phyloP scores from a whole-genome alignment of 768 basidiomycete genomes.

The Exidia glandulosa region DNA sequence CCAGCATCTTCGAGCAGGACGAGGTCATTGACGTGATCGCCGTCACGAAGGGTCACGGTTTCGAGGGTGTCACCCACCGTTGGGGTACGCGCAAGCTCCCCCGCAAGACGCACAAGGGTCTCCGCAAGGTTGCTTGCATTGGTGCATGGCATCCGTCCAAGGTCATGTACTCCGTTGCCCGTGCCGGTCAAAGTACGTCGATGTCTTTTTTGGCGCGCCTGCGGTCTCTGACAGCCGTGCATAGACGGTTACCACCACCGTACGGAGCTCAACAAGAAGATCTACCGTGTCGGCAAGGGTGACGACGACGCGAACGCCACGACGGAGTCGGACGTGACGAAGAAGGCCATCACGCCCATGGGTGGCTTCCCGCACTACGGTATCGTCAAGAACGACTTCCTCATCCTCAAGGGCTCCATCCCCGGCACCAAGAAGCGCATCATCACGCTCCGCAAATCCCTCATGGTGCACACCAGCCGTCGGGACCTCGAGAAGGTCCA shows the following conservation, averaged over 20 bases:
- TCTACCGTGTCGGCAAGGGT: slow-evolving; percentile 86
- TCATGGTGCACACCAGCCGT: slow-evolving; percentile 93
- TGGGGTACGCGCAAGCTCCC: slow-evolving; percentile 99
- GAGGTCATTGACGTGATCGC: slow-evolving; percentile 95
- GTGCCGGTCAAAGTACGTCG: slow-evolving; percentile 95
- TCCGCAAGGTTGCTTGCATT: slow-evolving; percentile 98
- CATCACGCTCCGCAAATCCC: slow-evolving; percentile 91
- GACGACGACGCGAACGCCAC: slow-evolving; percentile 74
- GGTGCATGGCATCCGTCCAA: slow-evolving; percentile 98
- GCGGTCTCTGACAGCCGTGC: background rate
- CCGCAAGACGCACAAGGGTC: slow-evolving; percentile 99
- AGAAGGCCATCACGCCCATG: slow-evolving; percentile 91
- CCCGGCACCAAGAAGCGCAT: slow-evolving; percentile 98
- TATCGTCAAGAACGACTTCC: slow-evolving; percentile 96
- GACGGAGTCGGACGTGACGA: slow-evolving; percentile 88
- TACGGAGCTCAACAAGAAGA: slow-evolving; percentile 97
- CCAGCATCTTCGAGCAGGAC: slow-evolving; percentile 86
- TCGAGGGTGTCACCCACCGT: slow-evolving; percentile 98
- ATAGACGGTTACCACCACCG: slow-evolving; percentile 94
- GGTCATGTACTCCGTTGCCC: slow-evolving; percentile 99
- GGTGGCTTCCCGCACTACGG: slow-evolving; percentile 99
- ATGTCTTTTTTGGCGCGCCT: slow-evolving; percentile 5
- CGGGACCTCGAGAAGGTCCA: slow-evolving; percentile 95
- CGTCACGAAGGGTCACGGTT: slow-evolving; percentile 98
- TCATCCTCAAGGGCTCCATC: slow-evolving; percentile 92